These are phyloP conservation scores for Beta corolliflora DNA, from an alignment of 179 eudicot genomes.

Conservation along the genomic window DNA sequence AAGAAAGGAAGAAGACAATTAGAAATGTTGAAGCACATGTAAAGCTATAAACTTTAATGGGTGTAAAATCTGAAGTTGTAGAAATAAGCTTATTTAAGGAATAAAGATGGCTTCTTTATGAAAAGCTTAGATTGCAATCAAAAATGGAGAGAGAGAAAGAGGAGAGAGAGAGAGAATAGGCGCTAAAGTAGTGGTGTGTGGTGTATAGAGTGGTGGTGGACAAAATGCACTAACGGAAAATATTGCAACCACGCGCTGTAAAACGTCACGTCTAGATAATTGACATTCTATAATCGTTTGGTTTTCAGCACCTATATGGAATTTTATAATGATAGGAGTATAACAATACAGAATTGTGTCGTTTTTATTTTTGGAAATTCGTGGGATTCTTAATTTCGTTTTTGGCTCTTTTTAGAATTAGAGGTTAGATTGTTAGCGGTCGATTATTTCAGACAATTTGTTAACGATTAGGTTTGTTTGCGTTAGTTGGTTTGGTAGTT, in stretches of 20 bases:
- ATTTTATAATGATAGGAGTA: too few species aligned
- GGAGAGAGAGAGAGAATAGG: conserved; percentile 10
- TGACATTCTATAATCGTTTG: neutral
- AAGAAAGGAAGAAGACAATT: conserved; percentile 19
- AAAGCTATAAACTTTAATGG: conserved; percentile 31
- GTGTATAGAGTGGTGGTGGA: conserved; percentile 13
- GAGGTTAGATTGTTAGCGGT: too few species aligned
- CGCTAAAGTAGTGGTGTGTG: conserved; percentile 13
- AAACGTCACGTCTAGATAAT: conserved; percentile 1
- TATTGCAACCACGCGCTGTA: conserved; percentile 27
- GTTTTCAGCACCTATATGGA: neutral
- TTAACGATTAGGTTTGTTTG: too few species aligned
- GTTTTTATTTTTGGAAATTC: neutral
- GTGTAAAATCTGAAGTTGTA: neutral
- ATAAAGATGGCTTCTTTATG: conserved; percentile 24
- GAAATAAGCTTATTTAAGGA: neutral
- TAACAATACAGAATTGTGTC: too few species aligned
- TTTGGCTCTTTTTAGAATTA: too few species aligned
- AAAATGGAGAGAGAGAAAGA: neutral
- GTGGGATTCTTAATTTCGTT: too few species aligned
- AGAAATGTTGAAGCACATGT: conserved; percentile 34
- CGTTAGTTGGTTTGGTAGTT: too few species aligned
- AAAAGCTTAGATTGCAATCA: conserved; percentile 23
- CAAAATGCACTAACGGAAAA: conserved; percentile 1
- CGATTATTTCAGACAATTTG: too few species aligned